Evolutionary conservation across 139 green algal genomes (phyloP), one percentile per base, ranked within the genome.

Genomic region (Coelastrella sp.): DNA sequence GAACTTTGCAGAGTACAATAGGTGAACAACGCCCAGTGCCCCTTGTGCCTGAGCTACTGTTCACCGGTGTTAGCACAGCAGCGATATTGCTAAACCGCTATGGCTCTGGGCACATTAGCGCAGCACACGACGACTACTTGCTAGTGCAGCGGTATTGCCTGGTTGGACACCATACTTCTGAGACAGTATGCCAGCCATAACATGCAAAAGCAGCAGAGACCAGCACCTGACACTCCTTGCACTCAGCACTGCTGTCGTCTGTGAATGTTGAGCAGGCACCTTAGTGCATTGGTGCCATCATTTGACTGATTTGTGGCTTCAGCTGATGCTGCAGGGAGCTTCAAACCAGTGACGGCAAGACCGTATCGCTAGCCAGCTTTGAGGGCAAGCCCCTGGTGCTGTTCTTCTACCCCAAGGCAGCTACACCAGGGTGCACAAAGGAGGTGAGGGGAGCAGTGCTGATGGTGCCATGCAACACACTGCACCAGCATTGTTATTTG

Each of bases 381-480:
- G 91, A 94, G 54, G 77, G 87, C 87, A 90, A 89, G 75, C 87
- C 87, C 64, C 65, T 91, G 79, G 90, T 91, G 80, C 92, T 94
- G 47, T 96, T 96, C 93, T 96, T 96, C 88, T 96, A 96, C 90
- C 93, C 94, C 81, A 96, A 96, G 92, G 92, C 92, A 32, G 94
- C 85, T 78, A 96, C 94, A 54, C 94, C 94, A 6, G 94, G 94
- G 14, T 96, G 90, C 90, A 93, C 90, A 74, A 93, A 93, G 90
- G 79, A 93, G 90, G 90, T 90, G 76, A 65, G 68, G 5, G 7
- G 2, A 17, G 8, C 11, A 57, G 20, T 78, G 3, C 19, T 32
- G 60, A 58, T 19, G 22, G 32, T 5, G 16, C 3, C 73, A 13
- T 23, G 73, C 20, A 78, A 32, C 73, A 19, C 73, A 13, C 20